These are phyloP conservation scores for Bruguiera parviflora DNA, from an alignment of 345 rosid species.

Conservation along the genomic window DNA sequence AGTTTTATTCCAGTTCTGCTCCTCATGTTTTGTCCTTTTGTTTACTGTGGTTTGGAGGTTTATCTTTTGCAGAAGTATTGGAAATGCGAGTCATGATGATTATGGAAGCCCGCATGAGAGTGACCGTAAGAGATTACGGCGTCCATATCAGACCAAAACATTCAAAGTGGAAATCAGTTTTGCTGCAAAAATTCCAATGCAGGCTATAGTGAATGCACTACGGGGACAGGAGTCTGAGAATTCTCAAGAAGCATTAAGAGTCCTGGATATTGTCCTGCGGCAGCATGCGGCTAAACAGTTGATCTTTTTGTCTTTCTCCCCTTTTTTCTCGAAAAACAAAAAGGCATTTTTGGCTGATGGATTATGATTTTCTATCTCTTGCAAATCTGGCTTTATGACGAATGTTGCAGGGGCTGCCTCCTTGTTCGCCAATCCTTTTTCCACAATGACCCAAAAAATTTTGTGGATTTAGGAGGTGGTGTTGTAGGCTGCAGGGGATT, in stretches of 20 bases:
- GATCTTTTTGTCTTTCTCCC: not conserved
- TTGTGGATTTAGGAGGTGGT: slow-evolving; percentile 20
- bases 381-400: no score
- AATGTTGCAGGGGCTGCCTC: slow-evolving; percentile 29
- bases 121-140: slow-evolving; percentile 19
- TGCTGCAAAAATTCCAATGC: slow-evolving; percentile 28
- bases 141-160: slow-evolving; percentile 8
- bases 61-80: not conserved
- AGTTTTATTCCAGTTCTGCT: not conserved
- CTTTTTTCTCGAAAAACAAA: not conserved
- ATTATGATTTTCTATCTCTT: no score
- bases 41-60: not conserved
- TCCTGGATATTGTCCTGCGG: slow-evolving; percentile 21
- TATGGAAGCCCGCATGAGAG: slow-evolving; percentile 7
- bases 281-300: slow-evolving; percentile 26
- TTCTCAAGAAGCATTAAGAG: slow-evolving; percentile 29
- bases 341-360: no score
- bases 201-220: slow-evolving; percentile 22
- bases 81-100: not conserved
- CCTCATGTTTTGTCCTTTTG: not conserved
- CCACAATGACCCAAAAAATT: slow-evolving; percentile 24
- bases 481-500: slow-evolving; percentile 27
- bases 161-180: slow-evolving; percentile 23
- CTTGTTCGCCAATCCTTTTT: slow-evolving; percentile 31
- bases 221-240: slow-evolving; percentile 19